phyloP scores from a whole-genome alignment of 371 early-diverging fungal species.

The Mycotypha africana region DNA sequence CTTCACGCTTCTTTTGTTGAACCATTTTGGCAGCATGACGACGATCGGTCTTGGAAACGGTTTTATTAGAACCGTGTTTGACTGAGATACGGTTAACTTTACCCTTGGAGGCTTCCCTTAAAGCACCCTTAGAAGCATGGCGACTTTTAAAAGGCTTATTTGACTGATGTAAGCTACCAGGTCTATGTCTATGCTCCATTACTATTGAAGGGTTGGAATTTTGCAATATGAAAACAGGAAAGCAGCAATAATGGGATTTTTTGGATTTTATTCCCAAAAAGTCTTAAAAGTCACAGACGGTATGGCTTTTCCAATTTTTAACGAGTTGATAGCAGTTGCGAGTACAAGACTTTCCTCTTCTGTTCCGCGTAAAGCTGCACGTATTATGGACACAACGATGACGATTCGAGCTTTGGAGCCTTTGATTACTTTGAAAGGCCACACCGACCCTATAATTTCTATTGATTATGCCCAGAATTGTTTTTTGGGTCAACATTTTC shows the following conservation, averaged over 20 bases:
- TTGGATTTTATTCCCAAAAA: too few relatives aligned
- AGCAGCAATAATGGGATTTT: too few relatives aligned
- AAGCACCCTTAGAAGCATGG: slow-evolving; percentile 75
- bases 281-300: too few relatives aligned
- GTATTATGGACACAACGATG: too few relatives aligned
- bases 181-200: slow-evolving; percentile 52
- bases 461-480: slow-evolving; percentile 11
- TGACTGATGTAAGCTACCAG: slow-evolving; percentile 76
- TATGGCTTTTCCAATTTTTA: too few relatives aligned
- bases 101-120: slow-evolving; percentile 80
- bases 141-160: slow-evolving; percentile 95
- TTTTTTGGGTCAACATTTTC: slow-evolving; percentile 12
- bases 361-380: too few relatives aligned
- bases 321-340: too few relatives aligned
- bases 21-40: slow-evolving; percentile 74
- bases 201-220: too few relatives aligned
- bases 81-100: slow-evolving; percentile 64
- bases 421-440: slow-evolving; percentile 14
- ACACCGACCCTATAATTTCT: slow-evolving; percentile 17
- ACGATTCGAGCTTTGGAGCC: slow-evolving; percentile 6
- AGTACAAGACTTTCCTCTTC: too few relatives aligned
- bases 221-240: slow-evolving; percentile 3
- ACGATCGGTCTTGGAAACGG: slow-evolving; percentile 70
- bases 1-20: slow-evolving; percentile 81
- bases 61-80: slow-evolving; percentile 44